Percentiles rank a stretch among this genome's conserved stretches.
phyloP scores from a whole-genome alignment of 805 yeast genomes.

The Saccharomyces mikatae region DNA sequence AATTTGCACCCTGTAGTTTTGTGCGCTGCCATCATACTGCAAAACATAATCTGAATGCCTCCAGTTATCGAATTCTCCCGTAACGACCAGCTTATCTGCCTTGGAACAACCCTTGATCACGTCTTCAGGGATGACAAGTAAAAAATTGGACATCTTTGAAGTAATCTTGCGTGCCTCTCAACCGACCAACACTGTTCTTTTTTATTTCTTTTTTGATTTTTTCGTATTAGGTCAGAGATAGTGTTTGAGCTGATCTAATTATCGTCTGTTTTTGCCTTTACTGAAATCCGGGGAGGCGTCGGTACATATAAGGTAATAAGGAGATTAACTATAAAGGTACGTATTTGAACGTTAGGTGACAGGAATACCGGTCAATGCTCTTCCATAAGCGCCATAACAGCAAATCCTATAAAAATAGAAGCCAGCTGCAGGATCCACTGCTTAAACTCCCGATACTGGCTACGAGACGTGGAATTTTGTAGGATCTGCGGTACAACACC shows the following conservation, averaged over 20 bases:
- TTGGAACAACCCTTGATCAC: not conserved
- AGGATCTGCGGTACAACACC: slow-evolving; percentile 70
- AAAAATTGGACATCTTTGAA: not conserved
- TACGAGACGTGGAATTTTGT: slow-evolving; percentile 33
- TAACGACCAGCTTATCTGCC: slow-evolving; percentile 7
- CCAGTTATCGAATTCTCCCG: slow-evolving; percentile 29
- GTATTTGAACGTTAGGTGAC: not conserved
- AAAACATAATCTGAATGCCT: slow-evolving; percentile 13
- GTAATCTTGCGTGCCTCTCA: not conserved
- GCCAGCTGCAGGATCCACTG: slow-evolving; percentile 41
- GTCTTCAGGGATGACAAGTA: not conserved
- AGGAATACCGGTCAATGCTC: not conserved
- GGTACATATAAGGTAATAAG: not conserved
- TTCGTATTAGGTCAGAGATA: not conserved
- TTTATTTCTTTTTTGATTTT: not conserved
- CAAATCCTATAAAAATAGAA: slow-evolving; percentile 46
- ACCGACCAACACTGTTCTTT: not conserved
- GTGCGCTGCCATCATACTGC: slow-evolving; percentile 7
- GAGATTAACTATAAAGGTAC: not conserved
- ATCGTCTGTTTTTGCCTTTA: not conserved
- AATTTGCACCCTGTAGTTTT: slow-evolving; percentile 12
- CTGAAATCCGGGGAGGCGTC: not conserved
- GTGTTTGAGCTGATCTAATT: not conserved
- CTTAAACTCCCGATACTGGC: slow-evolving; percentile 33
- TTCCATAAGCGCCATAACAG: slow-evolving; percentile 41